Percentiles rank a stretch among this genome's conserved stretches.
phyloP scores from a whole-genome alignment of 208 protist genomes.

The Leishmania aethiopica region DNA sequence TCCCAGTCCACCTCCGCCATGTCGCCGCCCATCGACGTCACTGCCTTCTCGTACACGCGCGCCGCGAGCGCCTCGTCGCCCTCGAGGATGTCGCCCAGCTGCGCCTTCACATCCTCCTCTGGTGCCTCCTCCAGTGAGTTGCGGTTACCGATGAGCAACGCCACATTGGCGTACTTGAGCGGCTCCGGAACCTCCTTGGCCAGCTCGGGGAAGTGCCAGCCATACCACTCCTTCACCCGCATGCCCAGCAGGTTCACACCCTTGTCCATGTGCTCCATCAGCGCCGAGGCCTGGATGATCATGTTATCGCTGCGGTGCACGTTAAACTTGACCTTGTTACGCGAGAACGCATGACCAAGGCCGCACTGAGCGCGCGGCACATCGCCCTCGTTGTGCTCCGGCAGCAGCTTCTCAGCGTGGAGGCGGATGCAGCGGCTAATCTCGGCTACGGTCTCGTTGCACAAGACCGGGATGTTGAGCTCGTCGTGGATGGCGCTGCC shows the following conservation, averaged over 20 bases:
- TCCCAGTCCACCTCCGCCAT: constrained; percentile 97
- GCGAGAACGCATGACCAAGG: constrained; percentile 98
- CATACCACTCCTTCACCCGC: constrained; percentile 99
- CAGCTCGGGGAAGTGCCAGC: constrained; percentile 99
- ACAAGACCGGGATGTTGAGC: constrained; percentile 85
- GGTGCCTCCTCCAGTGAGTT: constrained; percentile 72
- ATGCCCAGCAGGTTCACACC: constrained; percentile 99
- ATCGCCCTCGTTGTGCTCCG: constrained; percentile 94
- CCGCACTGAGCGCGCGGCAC: constrained; percentile 97
- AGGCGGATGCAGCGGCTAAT: constrained; percentile 96
- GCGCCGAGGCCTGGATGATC: constrained; percentile 98
- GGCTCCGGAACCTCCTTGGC: constrained; percentile 97
- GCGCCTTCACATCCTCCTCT: constrained; percentile 64
- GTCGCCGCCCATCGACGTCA: constrained; percentile 97
- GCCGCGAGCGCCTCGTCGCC: constrained; percentile 81
- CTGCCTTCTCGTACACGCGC: constrained; percentile 92
- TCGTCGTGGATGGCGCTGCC: constrained; percentile 94
- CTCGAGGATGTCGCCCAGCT: constrained; percentile 86
- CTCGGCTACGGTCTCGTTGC: constrained; percentile 89
- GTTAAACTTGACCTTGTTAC: constrained; percentile 99
- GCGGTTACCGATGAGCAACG: constrained; percentile 89
- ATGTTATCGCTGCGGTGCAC: constrained; percentile 99
- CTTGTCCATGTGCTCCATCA: constrained; percentile 99
- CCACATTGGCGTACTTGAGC: constrained; percentile 93
- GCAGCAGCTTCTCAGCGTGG: constrained; percentile 95